Evolutionary conservation across 257 asterid genomes (phyloP), one percentile per base, ranked within the genome.

Genomic region (Lavandula angustifolia): DNA sequence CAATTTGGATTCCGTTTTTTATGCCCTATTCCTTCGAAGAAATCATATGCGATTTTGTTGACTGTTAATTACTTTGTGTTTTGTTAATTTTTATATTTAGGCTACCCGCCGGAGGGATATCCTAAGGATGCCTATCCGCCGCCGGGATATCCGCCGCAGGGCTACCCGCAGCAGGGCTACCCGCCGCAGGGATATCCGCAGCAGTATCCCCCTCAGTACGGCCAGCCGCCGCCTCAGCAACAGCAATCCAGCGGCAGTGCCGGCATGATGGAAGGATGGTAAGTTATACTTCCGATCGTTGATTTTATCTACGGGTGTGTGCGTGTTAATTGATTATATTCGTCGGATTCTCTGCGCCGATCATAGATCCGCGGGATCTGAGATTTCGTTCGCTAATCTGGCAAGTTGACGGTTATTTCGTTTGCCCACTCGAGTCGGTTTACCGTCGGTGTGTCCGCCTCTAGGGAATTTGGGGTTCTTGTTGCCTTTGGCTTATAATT

Each of bases 81-180:
- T 58, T 9, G 17, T n/a, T 0, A 48, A 4, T 46, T 52, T 34
- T 12, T 13, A 6, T 40, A 4, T 51, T 0, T 44, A 87, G 95
- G 92, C 11, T 84, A 87, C 67, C 95, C 95, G 52, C 85, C 85
- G 62, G 90, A 85, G 61, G 94, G 90, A 0, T 79, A 85, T 44
- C 83, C 86, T 1, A 87, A 87, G 81, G 91, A 87, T 29, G 89
- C 95, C 16, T 87, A 86, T 53, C 95, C 95, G 16, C 91, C 91
- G 38, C 70, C 64, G 8, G 91, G 91, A 0, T 86, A 86, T 67
- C 91, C 95, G 8, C 88, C 80, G 44, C 88, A 81, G 61, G 88
- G 86, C 0, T 82, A 84, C 63, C 87, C 72, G 0, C 50, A 12
- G 8, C 85, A 69, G 43, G 85, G 85, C 1, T 76, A 77, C 66